A percentile compares a stretch with the other conserved stretches of the same genome.
These are phyloP conservation scores for Xylariaceae sp. DNA, from an alignment of 2,329 filamentous ascomycete species.

Conservation along the genomic window DNA sequence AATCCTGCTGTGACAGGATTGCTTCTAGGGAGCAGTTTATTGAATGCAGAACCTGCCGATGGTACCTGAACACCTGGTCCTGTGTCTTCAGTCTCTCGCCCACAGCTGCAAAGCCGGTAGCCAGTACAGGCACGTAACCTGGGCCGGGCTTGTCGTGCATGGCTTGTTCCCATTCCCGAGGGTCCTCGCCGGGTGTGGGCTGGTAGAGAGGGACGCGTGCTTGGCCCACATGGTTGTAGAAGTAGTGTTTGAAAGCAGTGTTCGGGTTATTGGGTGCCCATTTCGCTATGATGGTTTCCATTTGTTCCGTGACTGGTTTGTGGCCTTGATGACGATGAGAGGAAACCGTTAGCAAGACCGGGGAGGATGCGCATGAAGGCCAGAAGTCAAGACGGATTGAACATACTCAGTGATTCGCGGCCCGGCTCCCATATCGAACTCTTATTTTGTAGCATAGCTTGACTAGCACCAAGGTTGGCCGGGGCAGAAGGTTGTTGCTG, in stretches of 20 bases:
- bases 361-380: not conserved
- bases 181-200: slow-evolving; percentile 64
- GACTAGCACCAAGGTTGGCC: slow-evolving; percentile 39
- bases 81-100: slow-evolving; percentile 69
- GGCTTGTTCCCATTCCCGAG: slow-evolving; percentile 78
- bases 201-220: slow-evolving; percentile 71
- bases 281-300: slow-evolving; percentile 63
- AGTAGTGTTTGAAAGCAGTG: slow-evolving; percentile 76
- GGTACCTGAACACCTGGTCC: slow-evolving; percentile 60
- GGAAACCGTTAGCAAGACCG: slow-evolving; percentile 7
- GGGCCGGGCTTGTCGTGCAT: slow-evolving; percentile 72
- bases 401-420: slow-evolving; percentile 27
- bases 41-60: slow-evolving; percentile 69
- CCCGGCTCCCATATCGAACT: slow-evolving; percentile 29
- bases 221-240: slow-evolving; percentile 79
- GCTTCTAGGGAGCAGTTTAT: slow-evolving; percentile 70
- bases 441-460: slow-evolving; percentile 28
- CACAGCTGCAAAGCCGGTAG: slow-evolving; percentile 66
- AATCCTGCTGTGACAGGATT: slow-evolving; percentile 70
- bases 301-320: slow-evolving; percentile 70
- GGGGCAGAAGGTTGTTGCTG: slow-evolving; percentile 37
- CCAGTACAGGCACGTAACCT: slow-evolving; percentile 71
- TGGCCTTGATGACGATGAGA: slow-evolving; percentile 55
- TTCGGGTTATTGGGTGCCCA: slow-evolving; percentile 65
- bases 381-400: not conserved